Percentiles rank a stretch among this genome's conserved stretches.
phyloP scores from a whole-genome alignment of 306 rosid genomes.

The Rosa persica region DNA sequence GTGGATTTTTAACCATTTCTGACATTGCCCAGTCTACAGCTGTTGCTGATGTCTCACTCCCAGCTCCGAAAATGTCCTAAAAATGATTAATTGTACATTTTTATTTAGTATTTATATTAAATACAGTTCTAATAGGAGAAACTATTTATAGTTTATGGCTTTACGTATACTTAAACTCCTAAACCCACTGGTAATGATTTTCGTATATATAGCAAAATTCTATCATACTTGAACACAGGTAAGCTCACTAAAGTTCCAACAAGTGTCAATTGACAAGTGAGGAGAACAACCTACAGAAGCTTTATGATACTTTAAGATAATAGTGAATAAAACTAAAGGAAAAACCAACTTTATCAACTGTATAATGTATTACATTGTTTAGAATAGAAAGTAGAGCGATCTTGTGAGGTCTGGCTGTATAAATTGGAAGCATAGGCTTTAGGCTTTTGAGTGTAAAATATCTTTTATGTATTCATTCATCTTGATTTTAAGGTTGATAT shows the following conservation, averaged over 20 bases:
- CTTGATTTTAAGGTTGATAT: background rate
- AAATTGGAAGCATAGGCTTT: background rate
- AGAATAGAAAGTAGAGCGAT: background rate
- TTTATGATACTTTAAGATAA: background rate
- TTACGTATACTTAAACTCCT: background rate
- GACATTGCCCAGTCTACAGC: conserved; percentile 32
- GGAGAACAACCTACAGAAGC: background rate
- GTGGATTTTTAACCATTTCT: conserved; percentile 25
- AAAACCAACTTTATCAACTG: background rate
- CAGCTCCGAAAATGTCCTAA: conserved; percentile 29
- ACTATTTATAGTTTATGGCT: background rate
- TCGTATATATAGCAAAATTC: no score
- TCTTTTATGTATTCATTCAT: no score
- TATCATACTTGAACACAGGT: background rate
- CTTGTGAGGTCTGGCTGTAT: background rate
- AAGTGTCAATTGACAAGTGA: background rate
- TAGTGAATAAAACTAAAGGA: background rate
- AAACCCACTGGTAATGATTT: background rate
- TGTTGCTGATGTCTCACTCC: conserved; percentile 28
- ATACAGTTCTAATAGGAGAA: background rate
- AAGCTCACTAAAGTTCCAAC: background rate
- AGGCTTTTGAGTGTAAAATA: background rate
- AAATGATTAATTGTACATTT: background rate
- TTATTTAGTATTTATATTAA: no score
- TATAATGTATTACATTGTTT: background rate